Evolutionary conservation across 108 stramenopile genomes (phyloP).

Genomic region (Cyclotella choctawhatcheeana): DNA sequence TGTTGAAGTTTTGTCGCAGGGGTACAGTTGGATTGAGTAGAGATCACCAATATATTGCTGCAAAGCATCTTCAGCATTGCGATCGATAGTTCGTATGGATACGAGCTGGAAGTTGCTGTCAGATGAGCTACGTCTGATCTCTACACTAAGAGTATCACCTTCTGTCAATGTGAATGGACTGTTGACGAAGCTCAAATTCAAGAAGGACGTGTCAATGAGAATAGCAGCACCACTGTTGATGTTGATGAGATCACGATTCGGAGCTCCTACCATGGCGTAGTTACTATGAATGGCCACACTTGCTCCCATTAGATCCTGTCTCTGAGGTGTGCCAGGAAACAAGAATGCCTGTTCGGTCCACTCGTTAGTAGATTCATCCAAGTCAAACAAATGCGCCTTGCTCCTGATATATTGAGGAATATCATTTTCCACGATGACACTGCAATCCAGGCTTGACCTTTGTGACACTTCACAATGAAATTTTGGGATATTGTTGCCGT

Average conservation of each 20-base stretch:
- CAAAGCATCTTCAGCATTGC: conserved; percentile 46
- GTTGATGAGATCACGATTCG: conserved; percentile 68
- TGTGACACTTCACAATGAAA: conserved; percentile 31
- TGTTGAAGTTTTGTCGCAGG: conserved; percentile 29
- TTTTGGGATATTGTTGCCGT: conserved; percentile 19
- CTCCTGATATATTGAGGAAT: conserved; percentile 46
- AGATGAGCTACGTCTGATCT: conserved; percentile 13
- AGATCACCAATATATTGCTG: conserved; percentile 50
- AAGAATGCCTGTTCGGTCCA: conserved; percentile 71
- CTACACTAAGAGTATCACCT: conserved; percentile 51
- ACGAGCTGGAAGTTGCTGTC: conserved; percentile 19
- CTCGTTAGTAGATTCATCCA: conserved; percentile 25
- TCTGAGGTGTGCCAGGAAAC: conserved; percentile 59
- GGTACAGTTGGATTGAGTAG: conserved; percentile 32
- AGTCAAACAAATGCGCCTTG: conserved; percentile 66
- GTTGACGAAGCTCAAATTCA: conserved; percentile 47
- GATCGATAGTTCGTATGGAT: conserved; percentile 46
- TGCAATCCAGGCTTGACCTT: conserved; percentile 36
- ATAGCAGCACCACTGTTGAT: conserved; percentile 70
- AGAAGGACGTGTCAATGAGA: conserved; percentile 60
- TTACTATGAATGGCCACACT: conserved; percentile 54
- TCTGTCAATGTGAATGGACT: conserved; percentile 53
- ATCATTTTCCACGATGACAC: conserved; percentile 15
- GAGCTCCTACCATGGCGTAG: conserved; percentile 63
- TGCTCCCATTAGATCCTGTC: conserved; percentile 63